A percentile compares a stretch with the other conserved stretches of the same genome.
phyloP scores from a whole-genome alignment of 1,284 basidiomycete genomes.

The Sporisorium exsertum region DNA sequence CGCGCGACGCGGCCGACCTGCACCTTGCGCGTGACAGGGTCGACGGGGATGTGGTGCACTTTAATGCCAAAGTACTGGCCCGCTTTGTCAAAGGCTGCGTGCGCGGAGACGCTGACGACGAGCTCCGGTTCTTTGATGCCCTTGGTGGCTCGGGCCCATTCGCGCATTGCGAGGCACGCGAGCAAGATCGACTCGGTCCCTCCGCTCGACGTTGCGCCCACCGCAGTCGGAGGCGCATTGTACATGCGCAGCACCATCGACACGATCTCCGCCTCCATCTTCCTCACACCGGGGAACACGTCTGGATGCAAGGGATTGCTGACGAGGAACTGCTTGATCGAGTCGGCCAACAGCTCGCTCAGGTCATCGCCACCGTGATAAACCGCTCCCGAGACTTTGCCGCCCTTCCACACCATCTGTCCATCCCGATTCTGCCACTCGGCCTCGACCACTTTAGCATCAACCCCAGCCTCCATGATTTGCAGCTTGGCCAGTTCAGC shows the following conservation, averaged over 20 bases:
- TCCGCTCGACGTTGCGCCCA: conserved; percentile 89
- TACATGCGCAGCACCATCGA: conserved; percentile 87
- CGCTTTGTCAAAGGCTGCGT: conserved; percentile 96
- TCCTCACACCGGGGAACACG: conserved; percentile 91
- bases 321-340: conserved; percentile 64
- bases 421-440: conserved; percentile 54
- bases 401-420: conserved; percentile 61
- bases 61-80: conserved; percentile 92
- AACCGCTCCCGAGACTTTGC: conserved; percentile 68
- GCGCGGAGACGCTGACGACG: conserved; percentile 86
- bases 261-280: conserved; percentile 98
- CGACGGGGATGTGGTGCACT: conserved; percentile 87
- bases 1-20: conserved; percentile 81
- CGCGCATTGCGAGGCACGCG: conserved; percentile 92
- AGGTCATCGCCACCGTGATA: conserved; percentile 69
- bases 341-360: conserved; percentile 55
- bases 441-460: conserved; percentile 27
- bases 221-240: conserved; percentile 81
- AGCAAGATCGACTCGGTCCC: conserved; percentile 96
- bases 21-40: conserved; percentile 82
- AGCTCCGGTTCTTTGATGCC: conserved; percentile 93
- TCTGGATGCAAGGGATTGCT: conserved; percentile 94
- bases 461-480: conserved; percentile 55
- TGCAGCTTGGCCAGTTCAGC: conserved; percentile 58
- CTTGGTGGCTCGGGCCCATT: conserved; percentile 87